Base-by-base conservation (phyloP, 169 alveolate genomes). In the Plasmodium knowlesi region DNA sequence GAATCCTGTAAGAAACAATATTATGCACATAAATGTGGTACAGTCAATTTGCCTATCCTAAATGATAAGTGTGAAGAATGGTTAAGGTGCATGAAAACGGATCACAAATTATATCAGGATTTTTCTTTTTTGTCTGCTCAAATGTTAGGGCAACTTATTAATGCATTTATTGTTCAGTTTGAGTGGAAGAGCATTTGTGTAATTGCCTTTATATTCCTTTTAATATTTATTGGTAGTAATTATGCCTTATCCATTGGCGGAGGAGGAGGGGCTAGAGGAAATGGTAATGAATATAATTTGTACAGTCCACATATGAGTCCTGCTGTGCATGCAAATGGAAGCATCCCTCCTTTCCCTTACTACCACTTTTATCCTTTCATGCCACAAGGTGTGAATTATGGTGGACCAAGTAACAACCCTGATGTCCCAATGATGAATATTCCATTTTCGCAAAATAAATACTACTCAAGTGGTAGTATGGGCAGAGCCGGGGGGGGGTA, bases 171-270 rank as follows among this genome's bases (percentile, higher is more conserved):
- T 79, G 94, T 89, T 28, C 94, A 89, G 43, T 89, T 89, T 79
- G 94, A 89, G 70, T 89, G 94, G 94, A 89, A 89, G 61, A 89
- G 94, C 30, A 89, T 89, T 22, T 89, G 94, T 79, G 94, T 89
- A 14, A 89, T 89, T 80, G 94, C 94, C 30, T 89, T 89, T 89
- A 89, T 89, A 37, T 89, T 89, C 57, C 88, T 89, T 79, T 73
- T 89, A 41, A 89, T 89, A 61, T 89, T 89, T 79, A 89, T 89
- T 89, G 94, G 94, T 28, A 89, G 94, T 89, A 89, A 89, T 67
- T 89, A 89, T 79, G 94, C 94, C 19, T 79, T 89, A 54, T 89
- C 94, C 0, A 89, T 89, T 61, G 54, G 74, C 19, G 94, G 74
- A 34, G 94, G 94, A 1, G 90, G 89, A 4, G 92, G 82, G 22